Evolutionary conservation across 306 rosid genomes (phyloP).

Genomic region (Cicer arietinum): DNA sequence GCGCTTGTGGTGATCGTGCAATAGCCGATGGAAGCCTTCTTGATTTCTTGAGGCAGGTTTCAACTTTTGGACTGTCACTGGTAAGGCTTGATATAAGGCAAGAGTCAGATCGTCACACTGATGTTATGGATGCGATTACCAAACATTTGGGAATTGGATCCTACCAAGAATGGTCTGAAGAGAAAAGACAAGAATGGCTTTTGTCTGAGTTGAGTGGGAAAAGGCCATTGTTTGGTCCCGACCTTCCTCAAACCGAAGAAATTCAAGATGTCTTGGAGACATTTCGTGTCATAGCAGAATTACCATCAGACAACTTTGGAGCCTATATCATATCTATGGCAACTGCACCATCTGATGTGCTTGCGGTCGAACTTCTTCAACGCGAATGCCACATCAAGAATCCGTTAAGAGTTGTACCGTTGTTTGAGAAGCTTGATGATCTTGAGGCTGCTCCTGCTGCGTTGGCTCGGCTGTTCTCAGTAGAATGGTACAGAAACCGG

Average conservation of each 20-base stretch:
- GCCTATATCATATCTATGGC: slow-evolving; percentile 99
- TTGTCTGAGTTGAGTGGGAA: slow-evolving; percentile 84
- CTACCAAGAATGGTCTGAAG: slow-evolving; percentile 93
- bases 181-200: slow-evolving; percentile 89
- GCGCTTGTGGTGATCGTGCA: slow-evolving; percentile 84
- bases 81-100: slow-evolving; percentile 97
- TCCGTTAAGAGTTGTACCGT: slow-evolving; percentile 90
- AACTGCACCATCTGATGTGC: slow-evolving; percentile 92
- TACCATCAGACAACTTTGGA: slow-evolving; percentile 89
- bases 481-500: slow-evolving; percentile 84
- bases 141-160: slow-evolving; percentile 90
- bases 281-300: slow-evolving; percentile 85
- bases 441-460: slow-evolving; percentile 97
- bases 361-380: slow-evolving; percentile 92
- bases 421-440: slow-evolving; percentile 94
- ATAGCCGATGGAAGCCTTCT: slow-evolving; percentile 98
- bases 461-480: slow-evolving; percentile 79
- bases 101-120: slow-evolving; percentile 94
- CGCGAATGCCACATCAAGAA: slow-evolving; percentile 82
- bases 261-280: slow-evolving; percentile 89
- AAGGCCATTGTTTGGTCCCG: slow-evolving; percentile 94
- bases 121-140: slow-evolving; percentile 90
- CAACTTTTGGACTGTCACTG: slow-evolving; percentile 93
- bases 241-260: slow-evolving; percentile 92
- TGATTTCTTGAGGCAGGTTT: slow-evolving; percentile 95